Evolutionary conservation across 2,329 filamentous ascomycete species (phyloP).

Genomic region (Coleophoma crateriformis): DNA sequence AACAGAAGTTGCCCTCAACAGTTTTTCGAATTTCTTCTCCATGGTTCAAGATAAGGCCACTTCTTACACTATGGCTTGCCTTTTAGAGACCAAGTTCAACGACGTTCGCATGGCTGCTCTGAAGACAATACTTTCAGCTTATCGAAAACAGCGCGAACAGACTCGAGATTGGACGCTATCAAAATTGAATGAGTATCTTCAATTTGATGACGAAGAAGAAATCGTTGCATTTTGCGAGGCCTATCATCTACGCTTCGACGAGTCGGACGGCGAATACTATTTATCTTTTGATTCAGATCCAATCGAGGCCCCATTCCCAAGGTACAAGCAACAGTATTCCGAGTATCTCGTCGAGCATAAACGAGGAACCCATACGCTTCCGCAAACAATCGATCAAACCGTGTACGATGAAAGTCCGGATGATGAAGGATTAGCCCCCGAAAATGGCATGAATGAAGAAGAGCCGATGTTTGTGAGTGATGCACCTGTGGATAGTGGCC

Average conservation of each 20-base stretch:
- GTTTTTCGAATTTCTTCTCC: constrained; percentile 50
- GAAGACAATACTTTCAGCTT: constrained; percentile 46
- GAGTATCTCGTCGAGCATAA: constrained; percentile 53
- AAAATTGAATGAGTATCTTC: constrained; percentile 50
- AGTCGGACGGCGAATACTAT: constrained; percentile 28
- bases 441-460: constrained; percentile 25
- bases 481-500: background rate
- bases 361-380: constrained; percentile 43
- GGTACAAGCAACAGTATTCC: constrained; percentile 51
- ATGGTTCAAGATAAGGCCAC: constrained; percentile 51
- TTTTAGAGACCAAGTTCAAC: constrained; percentile 63
- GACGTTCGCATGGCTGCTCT: constrained; percentile 53
- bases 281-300: constrained; percentile 21
- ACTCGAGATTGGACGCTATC: constrained; percentile 55
- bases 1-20: constrained; percentile 37
- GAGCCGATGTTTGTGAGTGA: constrained; percentile 20
- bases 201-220: constrained; percentile 63
- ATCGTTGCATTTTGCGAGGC: constrained; percentile 58
- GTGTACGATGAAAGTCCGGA: constrained; percentile 36
- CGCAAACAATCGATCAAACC: constrained; percentile 50
- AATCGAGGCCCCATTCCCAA: constrained; percentile 35
- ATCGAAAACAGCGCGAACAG: constrained; percentile 49
- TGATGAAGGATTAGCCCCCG: background rate
- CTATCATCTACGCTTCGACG: constrained; percentile 49
- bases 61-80: constrained; percentile 66